A percentile compares a stretch with the other conserved stretches of the same genome.
These are phyloP conservation scores for Gilbertella persicaria DNA, from an alignment of 371 early-diverging fungal genomes.

Conservation along the genomic window DNA sequence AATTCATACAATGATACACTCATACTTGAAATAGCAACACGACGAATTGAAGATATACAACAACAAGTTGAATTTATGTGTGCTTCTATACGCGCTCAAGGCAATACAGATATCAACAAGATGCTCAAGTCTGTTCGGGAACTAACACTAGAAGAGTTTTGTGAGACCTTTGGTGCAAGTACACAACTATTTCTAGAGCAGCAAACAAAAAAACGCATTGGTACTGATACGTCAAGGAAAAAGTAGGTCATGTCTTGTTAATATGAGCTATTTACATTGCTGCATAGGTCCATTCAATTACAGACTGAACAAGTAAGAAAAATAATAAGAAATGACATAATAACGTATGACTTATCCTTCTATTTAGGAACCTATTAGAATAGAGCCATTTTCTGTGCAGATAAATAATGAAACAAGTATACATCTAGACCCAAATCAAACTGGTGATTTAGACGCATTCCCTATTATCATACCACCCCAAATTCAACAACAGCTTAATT, in stretches of 20 bases:
- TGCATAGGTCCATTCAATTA: too few species aligned
- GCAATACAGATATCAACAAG: slow-evolving; percentile 28
- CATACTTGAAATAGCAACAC: slow-evolving; percentile 18
- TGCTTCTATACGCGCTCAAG: slow-evolving; percentile 30
- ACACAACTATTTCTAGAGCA: slow-evolving; percentile 18
- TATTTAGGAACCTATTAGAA: background rate
- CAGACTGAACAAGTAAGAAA: too few species aligned
- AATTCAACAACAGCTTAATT: background rate
- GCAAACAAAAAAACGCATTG: slow-evolving; percentile 3
- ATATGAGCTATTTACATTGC: too few species aligned
- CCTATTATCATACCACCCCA: background rate
- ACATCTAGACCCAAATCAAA: background rate
- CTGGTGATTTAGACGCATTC: background rate
- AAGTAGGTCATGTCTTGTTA: too few species aligned
- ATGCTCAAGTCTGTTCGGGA: slow-evolving; percentile 22
- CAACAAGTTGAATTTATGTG: slow-evolving; percentile 32
- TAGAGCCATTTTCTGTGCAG: background rate
- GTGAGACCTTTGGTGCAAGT: slow-evolving; percentile 25
- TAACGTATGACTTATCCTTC: too few species aligned
- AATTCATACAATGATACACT: background rate
- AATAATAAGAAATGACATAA: too few species aligned
- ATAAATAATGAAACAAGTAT: background rate
- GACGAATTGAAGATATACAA: slow-evolving; percentile 29
- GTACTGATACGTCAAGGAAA: too few species aligned
- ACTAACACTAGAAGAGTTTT: slow-evolving; percentile 36